Evolutionary conservation across 176 grass and related monocot genomes (phyloP).

Genomic region (Dendrocalamus sinicus): DNA sequence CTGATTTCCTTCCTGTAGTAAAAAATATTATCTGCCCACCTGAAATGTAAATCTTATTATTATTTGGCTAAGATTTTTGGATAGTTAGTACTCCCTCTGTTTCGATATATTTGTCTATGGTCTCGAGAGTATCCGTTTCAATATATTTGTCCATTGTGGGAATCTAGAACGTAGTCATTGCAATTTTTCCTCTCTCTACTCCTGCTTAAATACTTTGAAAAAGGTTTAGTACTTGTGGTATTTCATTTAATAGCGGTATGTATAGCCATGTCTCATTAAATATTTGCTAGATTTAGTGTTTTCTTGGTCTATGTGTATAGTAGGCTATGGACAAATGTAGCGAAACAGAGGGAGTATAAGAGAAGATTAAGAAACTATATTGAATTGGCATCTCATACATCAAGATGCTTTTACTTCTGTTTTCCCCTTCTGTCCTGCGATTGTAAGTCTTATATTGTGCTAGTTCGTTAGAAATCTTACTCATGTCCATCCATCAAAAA

Average conservation of each 20-base stretch:
- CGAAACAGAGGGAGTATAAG: not conserved
- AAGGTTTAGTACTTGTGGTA: too few relatives aligned
- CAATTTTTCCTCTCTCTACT: too few relatives aligned
- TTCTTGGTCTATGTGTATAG: too few relatives aligned
- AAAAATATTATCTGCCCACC: not conserved
- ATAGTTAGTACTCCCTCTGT: not conserved
- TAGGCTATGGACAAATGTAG: too few relatives aligned
- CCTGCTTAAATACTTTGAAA: too few relatives aligned
- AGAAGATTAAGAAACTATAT: not conserved
- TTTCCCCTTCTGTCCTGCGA: not conserved
- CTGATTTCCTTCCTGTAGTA: not conserved
- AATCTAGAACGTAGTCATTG: too few relatives aligned
- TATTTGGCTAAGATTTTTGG: not conserved
- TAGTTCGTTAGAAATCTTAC: not conserved
- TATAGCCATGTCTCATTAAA: too few relatives aligned
- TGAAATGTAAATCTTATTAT: not conserved
- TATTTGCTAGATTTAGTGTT: too few relatives aligned
- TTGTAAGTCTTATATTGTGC: not conserved
- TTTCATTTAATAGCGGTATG: too few relatives aligned
- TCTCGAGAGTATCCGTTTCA: too few relatives aligned
- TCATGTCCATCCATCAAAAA: not conserved
- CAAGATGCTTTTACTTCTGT: not conserved
- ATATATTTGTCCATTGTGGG: too few relatives aligned
- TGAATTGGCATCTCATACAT: not conserved
- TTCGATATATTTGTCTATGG: too few relatives aligned